Percentiles rank a stretch among this genome's conserved stretches.
Conservation (phyloP, 2,329 filamentous ascomycete species). For the Diaporthe amygdali region DNA sequence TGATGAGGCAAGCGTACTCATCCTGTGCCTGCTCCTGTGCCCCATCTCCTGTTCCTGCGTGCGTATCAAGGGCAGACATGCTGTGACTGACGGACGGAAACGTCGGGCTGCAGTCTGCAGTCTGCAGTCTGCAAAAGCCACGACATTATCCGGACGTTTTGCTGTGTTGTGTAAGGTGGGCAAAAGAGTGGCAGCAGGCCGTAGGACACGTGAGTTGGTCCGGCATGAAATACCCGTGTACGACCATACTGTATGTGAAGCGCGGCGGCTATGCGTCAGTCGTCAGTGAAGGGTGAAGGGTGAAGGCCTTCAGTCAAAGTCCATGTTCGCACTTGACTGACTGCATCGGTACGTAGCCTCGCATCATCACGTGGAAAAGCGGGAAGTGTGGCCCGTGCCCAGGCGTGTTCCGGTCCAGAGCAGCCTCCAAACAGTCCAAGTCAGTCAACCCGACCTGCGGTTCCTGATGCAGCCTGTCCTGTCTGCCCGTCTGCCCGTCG, state of each 20-base stretch:
- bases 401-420: neutral
- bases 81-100: neutral
- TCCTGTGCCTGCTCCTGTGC: neutral
- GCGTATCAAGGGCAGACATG: neutral
- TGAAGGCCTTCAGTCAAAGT: too few species aligned
- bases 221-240: too few species aligned
- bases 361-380: constrained; percentile 14
- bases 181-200: neutral
- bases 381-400: constrained; percentile 5
- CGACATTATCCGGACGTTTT: neutral
- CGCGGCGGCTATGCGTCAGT: too few species aligned
- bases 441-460: constrained; percentile 14
- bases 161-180: neutral
- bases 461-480: constrained; percentile 26
- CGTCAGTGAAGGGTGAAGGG: too few species aligned
- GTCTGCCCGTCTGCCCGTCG: constrained; percentile 21
- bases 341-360: neutral
- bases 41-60: neutral
- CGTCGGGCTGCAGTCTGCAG: neutral
- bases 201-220: neutral
- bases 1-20: neutral
- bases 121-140: neutral
- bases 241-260: neutral
- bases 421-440: constrained; percentile 4
- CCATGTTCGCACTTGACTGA: neutral